A percentile compares a stretch with the other conserved stretches of the same genome.
Conservation (phyloP, 345 rosid genomes). For the Eucalyptus melliodora region DNA sequence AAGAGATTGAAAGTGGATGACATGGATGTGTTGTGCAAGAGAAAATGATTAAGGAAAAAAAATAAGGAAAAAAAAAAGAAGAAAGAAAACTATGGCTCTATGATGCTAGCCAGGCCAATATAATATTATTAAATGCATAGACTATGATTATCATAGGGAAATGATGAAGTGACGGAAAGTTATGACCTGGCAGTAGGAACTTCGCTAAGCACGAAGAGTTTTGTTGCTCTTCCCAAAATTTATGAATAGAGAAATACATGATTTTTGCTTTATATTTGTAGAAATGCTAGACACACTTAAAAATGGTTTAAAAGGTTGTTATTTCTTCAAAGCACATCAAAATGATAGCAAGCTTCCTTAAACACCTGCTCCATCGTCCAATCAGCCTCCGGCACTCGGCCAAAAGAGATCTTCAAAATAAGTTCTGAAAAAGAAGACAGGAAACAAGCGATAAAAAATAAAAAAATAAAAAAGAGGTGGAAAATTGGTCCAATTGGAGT, state of each 20-base stretch:
- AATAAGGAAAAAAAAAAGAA: too few relatives aligned
- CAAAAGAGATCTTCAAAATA: neutral
- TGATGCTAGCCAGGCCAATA: too few relatives aligned
- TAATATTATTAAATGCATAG: neutral
- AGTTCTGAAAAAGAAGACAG: neutral
- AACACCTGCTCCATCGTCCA: neutral
- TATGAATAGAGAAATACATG: neutral
- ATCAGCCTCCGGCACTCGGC: neutral
- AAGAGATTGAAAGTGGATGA: too few relatives aligned
- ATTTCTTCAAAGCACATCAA: neutral
- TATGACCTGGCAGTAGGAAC: neutral
- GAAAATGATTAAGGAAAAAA: too few relatives aligned
- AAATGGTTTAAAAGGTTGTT: neutral
- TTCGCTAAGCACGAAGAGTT: neutral
- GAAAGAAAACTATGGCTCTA: too few relatives aligned
- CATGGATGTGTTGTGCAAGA: too few relatives aligned
- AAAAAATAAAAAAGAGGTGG: neutral
- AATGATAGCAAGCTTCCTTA: neutral
- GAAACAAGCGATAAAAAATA: neutral
- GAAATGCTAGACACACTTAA: neutral
- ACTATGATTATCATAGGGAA: neutral
- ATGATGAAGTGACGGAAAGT: neutral
- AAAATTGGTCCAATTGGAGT: neutral
- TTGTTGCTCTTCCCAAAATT: neutral
- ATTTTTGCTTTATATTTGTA: neutral